A percentile compares a stretch with the other conserved stretches of the same genome.
These are phyloP conservation scores for Patellifolia procumbens DNA, from an alignment of 179 eudicot species.

Conservation along the genomic window DNA sequence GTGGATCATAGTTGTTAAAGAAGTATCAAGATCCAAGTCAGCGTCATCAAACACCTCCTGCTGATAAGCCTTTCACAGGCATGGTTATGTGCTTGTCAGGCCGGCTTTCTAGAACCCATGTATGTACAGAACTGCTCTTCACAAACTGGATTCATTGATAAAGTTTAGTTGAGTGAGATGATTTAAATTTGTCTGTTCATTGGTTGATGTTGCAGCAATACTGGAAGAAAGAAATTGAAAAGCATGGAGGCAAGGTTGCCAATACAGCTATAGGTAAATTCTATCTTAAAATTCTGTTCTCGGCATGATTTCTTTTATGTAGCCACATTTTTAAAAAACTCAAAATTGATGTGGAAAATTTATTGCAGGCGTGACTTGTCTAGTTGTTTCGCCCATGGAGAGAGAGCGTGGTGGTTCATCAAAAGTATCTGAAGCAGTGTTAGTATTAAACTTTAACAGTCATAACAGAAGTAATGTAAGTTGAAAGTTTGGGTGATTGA, in stretches of 20 bases:
- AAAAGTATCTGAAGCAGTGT: slow-evolving; percentile 82
- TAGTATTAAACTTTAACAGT: slow-evolving; percentile 22
- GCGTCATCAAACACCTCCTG: slow-evolving; percentile 39
- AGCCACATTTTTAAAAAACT: too few species aligned
- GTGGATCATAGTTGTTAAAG: slow-evolving; percentile 47
- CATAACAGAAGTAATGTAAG: background rate
- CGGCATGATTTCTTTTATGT: too few species aligned
- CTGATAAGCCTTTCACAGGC: slow-evolving; percentile 59
- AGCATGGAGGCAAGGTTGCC: slow-evolving; percentile 68
- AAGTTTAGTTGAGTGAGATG: background rate
- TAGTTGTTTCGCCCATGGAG: slow-evolving; percentile 65
- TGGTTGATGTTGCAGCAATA: slow-evolving; percentile 42
- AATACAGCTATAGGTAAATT: slow-evolving; percentile 62
- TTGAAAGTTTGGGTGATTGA: background rate
- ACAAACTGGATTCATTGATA: background rate
- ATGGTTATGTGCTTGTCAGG: slow-evolving; percentile 69
- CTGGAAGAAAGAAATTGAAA: slow-evolving; percentile 72
- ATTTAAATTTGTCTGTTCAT: background rate
- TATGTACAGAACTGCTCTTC: slow-evolving; percentile 18
- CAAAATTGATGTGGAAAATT: too few species aligned
- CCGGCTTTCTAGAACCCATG: slow-evolving; percentile 69
- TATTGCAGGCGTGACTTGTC: slow-evolving; percentile 62
- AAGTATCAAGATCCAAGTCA: slow-evolving; percentile 47
- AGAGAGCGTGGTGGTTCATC: slow-evolving; percentile 83
- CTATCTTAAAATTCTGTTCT: too few species aligned